Evolutionary conservation across 2,329 filamentous ascomycete species (phyloP), one percentile per base, ranked within the genome.

Genomic region (Leptographium wingfieldii): DNA sequence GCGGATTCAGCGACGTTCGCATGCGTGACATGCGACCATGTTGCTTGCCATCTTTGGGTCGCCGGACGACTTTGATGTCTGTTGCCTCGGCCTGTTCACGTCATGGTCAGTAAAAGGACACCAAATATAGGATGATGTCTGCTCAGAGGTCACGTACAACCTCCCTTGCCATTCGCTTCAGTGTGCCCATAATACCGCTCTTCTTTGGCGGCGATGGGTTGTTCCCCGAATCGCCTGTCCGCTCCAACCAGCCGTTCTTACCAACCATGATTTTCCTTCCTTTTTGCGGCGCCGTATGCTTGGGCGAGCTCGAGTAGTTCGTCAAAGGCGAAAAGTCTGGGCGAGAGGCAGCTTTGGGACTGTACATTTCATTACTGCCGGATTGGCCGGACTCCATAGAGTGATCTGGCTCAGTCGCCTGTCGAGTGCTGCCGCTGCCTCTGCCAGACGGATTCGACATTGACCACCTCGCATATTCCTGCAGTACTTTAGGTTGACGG

Each of bases 201-300:
- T 73, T 77, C 65, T 75, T 79, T 49, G 61, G 60, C 16, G 60
- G 58, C 6, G 40, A 35, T 7, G 56, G 58, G 43, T 64, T 66
- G 59, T 66, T 67, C 7, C 60, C 61, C 9, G 62, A 27, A 6
- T 66, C 69, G n/a, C 69, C 67, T 31, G 72, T 77, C 19, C 73
- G 73, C 66, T 82, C 80, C 2, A 83, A 73, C 80, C 80, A 84
- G 27, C 81, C 81, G 55, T 80, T 76, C 3, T 77, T 70, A 3
- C 81, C 80, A 60, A 83, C 77, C 67, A 84, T 68, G 3, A 71
- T 76, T 71, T 83, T 83, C 46, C 72, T 72, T 0, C 74, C 73
- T 56, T 69, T 75, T 2, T 75, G 73, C 14, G 71, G 71, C 12
- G 29, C 38, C 19, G 56, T 52, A 11, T 61, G 59, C 14, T 69